Evolutionary conservation across 805 yeast genomes (phyloP), one percentile per base, ranked within the genome.

Genomic region (Pichia sporocuriosa): DNA sequence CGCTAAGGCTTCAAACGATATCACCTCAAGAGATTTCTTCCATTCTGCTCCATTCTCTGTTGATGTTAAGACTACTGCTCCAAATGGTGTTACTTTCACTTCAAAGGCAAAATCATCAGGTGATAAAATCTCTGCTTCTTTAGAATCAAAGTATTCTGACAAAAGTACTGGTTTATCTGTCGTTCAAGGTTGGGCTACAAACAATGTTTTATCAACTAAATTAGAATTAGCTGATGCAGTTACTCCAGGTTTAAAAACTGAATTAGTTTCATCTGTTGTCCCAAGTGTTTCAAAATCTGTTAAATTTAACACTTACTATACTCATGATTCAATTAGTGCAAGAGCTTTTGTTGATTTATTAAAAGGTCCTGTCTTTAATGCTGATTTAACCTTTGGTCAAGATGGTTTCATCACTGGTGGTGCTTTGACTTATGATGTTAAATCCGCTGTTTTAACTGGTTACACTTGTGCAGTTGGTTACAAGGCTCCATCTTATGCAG

Each of bases 171-270:
- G 97, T 51, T 73, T 93, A 61, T 79, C 96, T 52, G 72, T 93
- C 62, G 88, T 96, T 55, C 97, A 93, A 75, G 96, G 96, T 63
- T 89, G 97, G 96, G 82, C 89, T 72, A 86, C 95, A 57, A 82
- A 94, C 67, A 90, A 90, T 68, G 76, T 83, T 52, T 73, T 93
- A 63, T 83, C 79, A 74, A 85, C 97, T 72, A 90, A 87, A 77
- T 75, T 93, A 56, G 97, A 90, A 73, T 76, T 93, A 59, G 75
- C 81, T 46, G 95, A 89, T 67, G 84, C 87, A 57, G 77, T 90
- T 69, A 83, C 96, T 48, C 95, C 95, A 57, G 97, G 97, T 57
- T 77, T 93, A 59, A 90, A 88, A 74, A 82, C 93, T 56, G 96
- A 89, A 69, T 72, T 93, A 61, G 80, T 83, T 63, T 85, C 97